Base-by-base conservation (phyloP, 2,329 filamentous ascomycete genomes). In the Pseudocercospora vitis region DNA sequence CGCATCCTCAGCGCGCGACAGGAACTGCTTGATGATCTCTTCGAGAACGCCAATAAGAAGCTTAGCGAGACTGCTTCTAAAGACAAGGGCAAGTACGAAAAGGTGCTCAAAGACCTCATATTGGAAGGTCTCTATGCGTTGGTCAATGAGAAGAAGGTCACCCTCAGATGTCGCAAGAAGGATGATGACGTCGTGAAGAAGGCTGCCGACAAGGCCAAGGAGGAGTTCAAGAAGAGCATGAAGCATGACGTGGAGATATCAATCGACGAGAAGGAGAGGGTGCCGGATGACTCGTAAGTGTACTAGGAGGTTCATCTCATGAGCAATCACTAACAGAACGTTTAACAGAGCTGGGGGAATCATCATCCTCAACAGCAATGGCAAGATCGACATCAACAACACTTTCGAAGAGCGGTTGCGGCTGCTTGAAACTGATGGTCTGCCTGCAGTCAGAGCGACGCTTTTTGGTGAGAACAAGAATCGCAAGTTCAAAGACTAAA, bases 321-420 rank as follows among this genome's bases (percentile, higher is more conserved):
- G 16, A 29, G 8, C 7, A 28, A 32, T 4, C 16, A 12, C 50
- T 49, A 40, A 54, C 26, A 14, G 31, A 31, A 37, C 48, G 18
- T 66, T 71, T 58, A 48, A 57, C 63, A 97, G 94, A 67, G 81
- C 91, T 56, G 94, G 94, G 56, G 94, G 94, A 66, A 80, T 95
- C 53, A 72, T 82, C 54, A 84, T 99, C 61, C 75, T 95, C 51
- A 90, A 91, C 61, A 86, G 88, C 63, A 81, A 80, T 61, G 94
- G 94, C 71, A 96, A 92, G 81, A 97, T 99, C 71, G 91, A 96
- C 68, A 92, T 99, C 74, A 91, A 96, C 82, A 97, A 99, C 79
- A 97, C 94, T 51, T 88, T 97, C 64, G 94, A 97, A 71, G 88
- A 95, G 71, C 86, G 94, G 63, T 79, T 99, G 73, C 83, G 82